Percentiles rank a stretch among this genome's conserved stretches.
Conservation (phyloP, 1,284 basidiomycete species). For the Ceraceosorus guamensis region DNA sequence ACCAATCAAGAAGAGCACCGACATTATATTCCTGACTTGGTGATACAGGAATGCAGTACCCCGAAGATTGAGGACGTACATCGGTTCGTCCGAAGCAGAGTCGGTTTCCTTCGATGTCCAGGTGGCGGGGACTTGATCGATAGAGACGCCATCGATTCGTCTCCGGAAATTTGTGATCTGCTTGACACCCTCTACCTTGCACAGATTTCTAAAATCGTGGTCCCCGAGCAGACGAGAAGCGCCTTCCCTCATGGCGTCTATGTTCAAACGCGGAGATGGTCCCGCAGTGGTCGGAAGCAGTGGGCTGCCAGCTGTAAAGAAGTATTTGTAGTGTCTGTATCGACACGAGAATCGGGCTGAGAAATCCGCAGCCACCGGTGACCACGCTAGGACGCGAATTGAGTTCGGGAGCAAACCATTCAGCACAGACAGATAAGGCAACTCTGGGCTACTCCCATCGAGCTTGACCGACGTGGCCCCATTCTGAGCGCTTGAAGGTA, state of each 20-base stretch:
- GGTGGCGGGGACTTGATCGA: conserved; percentile 49
- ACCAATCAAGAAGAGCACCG: conserved; percentile 81
- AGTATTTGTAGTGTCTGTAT: conserved; percentile 94
- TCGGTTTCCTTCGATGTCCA: conserved; percentile 13
- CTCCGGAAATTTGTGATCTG: conserved; percentile 75
- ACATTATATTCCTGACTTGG: conserved; percentile 94
- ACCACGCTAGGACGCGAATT: conserved; percentile 91
- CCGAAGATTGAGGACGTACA: conserved; percentile 73
- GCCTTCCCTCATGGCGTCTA: conserved; percentile 65
- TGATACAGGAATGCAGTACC: conserved; percentile 92
- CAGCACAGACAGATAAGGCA: conserved; percentile 71
- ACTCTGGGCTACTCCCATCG: conserved; percentile 52
- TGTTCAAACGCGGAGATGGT: conserved; percentile 18
- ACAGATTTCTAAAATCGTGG: conserved; percentile 93
- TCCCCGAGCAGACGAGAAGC: conserved; percentile 70
- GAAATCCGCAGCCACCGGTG: conserved; percentile 72
- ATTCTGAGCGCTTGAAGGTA: not conserved
- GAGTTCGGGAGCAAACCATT: conserved; percentile 85
- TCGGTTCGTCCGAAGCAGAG: conserved; percentile 34
- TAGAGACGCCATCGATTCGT: conserved; percentile 61
- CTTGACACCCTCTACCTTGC: conserved; percentile 87
- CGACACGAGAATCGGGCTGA: conserved; percentile 82
- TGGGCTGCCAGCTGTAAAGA: conserved; percentile 54
- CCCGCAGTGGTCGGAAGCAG: conserved; percentile 13
- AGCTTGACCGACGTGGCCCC: not conserved